A percentile compares a stretch with the other conserved stretches of the same genome.
These are phyloP conservation scores for Pseudotulostoma volvatum DNA, from an alignment of 495 filamentous ascomycete species.

Conservation along the genomic window DNA sequence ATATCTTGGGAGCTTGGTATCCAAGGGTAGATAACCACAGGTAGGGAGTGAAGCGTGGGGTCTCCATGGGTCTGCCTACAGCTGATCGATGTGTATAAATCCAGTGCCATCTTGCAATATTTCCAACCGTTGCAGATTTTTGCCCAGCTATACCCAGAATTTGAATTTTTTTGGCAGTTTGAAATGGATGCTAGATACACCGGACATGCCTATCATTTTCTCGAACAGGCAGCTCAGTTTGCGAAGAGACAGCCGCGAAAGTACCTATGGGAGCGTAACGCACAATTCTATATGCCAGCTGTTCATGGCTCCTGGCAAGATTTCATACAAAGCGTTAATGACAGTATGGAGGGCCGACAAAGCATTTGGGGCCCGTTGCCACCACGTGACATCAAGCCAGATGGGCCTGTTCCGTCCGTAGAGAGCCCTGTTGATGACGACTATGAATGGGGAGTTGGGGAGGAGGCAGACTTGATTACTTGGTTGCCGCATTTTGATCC, in stretches of 20 bases:
- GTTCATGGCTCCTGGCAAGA: conserved; percentile 43
- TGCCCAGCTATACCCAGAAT: conserved; percentile 49
- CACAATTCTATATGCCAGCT: conserved; percentile 52
- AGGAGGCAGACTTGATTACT: conserved; percentile 61
- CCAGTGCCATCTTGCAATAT: conserved; percentile 15
- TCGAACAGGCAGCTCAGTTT: conserved; percentile 43
- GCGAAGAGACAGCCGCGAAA: conserved; percentile 45
- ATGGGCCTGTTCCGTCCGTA: conserved; percentile 44
- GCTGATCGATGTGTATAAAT: not conserved
- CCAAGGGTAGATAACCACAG: conserved; percentile 23
- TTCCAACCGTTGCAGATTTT: conserved; percentile 33
- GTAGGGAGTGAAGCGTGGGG: conserved; percentile 2
- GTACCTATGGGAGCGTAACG: conserved; percentile 58
- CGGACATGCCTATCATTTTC: conserved; percentile 53
- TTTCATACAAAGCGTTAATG: conserved; percentile 35
- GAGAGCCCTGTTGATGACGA: conserved; percentile 37
- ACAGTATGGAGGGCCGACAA: conserved; percentile 20
- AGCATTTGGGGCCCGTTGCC: conserved; percentile 43
- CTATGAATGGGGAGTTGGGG: conserved; percentile 56
- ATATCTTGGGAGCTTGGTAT: conserved; percentile 40
- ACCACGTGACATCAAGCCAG: conserved; percentile 26
- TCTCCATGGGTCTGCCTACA: not conserved
- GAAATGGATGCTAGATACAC: conserved; percentile 58
- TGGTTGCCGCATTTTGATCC: conserved; percentile 56
- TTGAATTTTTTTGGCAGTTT: conserved; percentile 64